Percentiles rank a stretch among this genome's conserved stretches.
Conservation (phyloP, 1,139 yeast genomes). For the Pichia sp. region DNA sequence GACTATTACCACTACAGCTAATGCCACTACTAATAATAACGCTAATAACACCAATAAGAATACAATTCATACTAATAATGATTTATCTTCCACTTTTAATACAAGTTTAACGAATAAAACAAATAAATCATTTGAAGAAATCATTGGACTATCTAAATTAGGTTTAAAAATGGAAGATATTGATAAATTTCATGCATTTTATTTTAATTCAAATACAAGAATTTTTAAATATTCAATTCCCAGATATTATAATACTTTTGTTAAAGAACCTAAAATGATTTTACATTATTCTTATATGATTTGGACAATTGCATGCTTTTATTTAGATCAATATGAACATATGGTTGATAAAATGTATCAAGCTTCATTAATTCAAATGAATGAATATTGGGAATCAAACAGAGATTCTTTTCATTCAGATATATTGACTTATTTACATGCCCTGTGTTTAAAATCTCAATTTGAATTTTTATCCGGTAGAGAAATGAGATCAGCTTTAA, state of each 20-base stretch:
- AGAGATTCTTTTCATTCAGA: slow-evolving; percentile 17
- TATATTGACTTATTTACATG: slow-evolving; percentile 23
- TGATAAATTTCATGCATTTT: slow-evolving; percentile 18
- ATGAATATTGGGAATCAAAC: slow-evolving; percentile 19
- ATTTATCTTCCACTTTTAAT: neutral
- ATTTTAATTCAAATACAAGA: slow-evolving; percentile 14
- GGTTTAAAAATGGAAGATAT: slow-evolving; percentile 21
- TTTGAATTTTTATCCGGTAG: slow-evolving; percentile 24
- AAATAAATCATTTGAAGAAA: slow-evolving; percentile 11
- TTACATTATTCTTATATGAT: slow-evolving; percentile 21
- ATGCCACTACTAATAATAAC: neutral
- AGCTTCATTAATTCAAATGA: slow-evolving; percentile 15
- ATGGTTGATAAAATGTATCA: slow-evolving; percentile 19
- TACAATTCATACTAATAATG: neutral
- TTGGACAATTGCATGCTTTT: slow-evolving; percentile 21
- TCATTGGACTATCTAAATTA: slow-evolving; percentile 17
- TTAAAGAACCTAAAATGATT: slow-evolving; percentile 17
- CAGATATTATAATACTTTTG: slow-evolving; percentile 19
- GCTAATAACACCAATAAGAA: neutral
- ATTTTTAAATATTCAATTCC: slow-evolving; percentile 18
- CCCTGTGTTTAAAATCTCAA: slow-evolving; percentile 20
- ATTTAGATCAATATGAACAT: slow-evolving; percentile 17
- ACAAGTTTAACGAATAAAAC: slow-evolving; percentile 4
- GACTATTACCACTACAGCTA: neutral
- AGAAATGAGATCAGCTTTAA: slow-evolving; percentile 24